These are phyloP conservation scores for Saxophila tyrrhenica DNA, from an alignment of 495 filamentous ascomycete species.

Conservation along the genomic window DNA sequence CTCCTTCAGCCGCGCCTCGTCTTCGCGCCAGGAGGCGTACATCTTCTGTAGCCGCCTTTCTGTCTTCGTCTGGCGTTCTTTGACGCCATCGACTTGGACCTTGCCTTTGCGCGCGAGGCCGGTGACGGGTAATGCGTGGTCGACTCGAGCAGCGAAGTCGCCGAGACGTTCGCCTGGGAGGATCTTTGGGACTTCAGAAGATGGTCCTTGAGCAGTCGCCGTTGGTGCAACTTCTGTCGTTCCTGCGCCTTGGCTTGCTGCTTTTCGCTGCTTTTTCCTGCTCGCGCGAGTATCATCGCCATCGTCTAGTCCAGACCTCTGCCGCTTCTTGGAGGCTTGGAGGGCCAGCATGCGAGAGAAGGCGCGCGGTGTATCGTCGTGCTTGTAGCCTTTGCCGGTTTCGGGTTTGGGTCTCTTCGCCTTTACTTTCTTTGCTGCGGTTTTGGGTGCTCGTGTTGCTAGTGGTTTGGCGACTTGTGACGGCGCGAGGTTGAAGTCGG, in stretches of 20 bases:
- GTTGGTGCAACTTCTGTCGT: constrained; percentile 2
- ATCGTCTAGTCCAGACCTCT: constrained; percentile 56
- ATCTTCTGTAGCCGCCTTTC: constrained; percentile 73
- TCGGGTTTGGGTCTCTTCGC: constrained; percentile 38
- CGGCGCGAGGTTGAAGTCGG: constrained; percentile 67
- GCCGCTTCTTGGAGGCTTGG: constrained; percentile 40
- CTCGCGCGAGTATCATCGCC: constrained; percentile 30
- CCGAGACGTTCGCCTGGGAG: constrained; percentile 68
- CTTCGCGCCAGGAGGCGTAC: constrained; percentile 69
- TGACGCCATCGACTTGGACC: constrained; percentile 38
- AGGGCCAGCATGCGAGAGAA: constrained; percentile 74
- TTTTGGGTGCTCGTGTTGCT: constrained; percentile 30
- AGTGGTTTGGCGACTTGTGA: constrained; percentile 57
- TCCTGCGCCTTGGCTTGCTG: not conserved
- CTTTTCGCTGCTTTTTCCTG: constrained; percentile 38
- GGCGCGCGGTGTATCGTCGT: constrained; percentile 75
- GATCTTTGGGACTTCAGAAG: constrained; percentile 48
- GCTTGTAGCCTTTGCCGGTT: constrained; percentile 24
- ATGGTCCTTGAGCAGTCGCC: not conserved
- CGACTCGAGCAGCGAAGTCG: constrained; percentile 75
- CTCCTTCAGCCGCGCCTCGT: constrained; percentile 46
- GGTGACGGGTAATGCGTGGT: constrained; percentile 68
- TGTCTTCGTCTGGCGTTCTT: constrained; percentile 56
- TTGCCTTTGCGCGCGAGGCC: constrained; percentile 30
- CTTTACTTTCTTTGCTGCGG: not conserved